phyloP scores from a whole-genome alignment of 148 eudicot genomes.

The Rhododendron simsii region DNA sequence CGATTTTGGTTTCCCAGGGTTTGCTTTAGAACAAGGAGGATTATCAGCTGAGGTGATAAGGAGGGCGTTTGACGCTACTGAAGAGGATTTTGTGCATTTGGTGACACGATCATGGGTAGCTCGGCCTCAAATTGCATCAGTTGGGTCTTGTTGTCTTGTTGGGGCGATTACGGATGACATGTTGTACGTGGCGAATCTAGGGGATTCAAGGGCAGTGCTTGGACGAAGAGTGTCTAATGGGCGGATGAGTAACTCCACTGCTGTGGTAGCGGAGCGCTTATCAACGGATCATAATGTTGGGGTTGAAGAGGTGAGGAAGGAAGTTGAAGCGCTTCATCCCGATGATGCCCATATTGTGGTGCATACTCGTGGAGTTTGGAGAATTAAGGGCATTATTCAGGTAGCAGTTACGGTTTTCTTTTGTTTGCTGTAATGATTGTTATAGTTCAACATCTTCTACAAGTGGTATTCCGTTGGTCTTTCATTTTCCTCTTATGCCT shows the following conservation, averaged over 20 bases:
- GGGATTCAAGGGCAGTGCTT: slow-evolving; percentile 36
- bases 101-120: slow-evolving; percentile 28
- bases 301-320: slow-evolving; percentile 35
- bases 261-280: slow-evolving; percentile 28
- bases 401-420: slow-evolving; percentile 7
- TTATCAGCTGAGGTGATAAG: slow-evolving; percentile 25
- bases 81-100: slow-evolving; percentile 23
- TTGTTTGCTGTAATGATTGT: not conserved
- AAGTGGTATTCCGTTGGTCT: not conserved
- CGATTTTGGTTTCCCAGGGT: slow-evolving; percentile 14
- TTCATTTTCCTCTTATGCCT: not conserved
- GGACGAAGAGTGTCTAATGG: slow-evolving; percentile 15
- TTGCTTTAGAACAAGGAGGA: slow-evolving; percentile 30
- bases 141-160: slow-evolving; percentile 34
- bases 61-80: slow-evolving; percentile 29
- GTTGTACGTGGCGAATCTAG: slow-evolving; percentile 31
- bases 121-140: slow-evolving; percentile 27
- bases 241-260: not conserved
- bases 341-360: slow-evolving; percentile 32
- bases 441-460: not conserved
- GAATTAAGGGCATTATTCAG: slow-evolving; percentile 38
- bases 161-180: slow-evolving; percentile 23
- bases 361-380: slow-evolving; percentile 30
- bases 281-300: slow-evolving; percentile 37
- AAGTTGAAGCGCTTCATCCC: slow-evolving; percentile 33